Conservation (phyloP, 2,329 filamentous ascomycete species). For the Exophiala phaeomuriformis region DNA sequence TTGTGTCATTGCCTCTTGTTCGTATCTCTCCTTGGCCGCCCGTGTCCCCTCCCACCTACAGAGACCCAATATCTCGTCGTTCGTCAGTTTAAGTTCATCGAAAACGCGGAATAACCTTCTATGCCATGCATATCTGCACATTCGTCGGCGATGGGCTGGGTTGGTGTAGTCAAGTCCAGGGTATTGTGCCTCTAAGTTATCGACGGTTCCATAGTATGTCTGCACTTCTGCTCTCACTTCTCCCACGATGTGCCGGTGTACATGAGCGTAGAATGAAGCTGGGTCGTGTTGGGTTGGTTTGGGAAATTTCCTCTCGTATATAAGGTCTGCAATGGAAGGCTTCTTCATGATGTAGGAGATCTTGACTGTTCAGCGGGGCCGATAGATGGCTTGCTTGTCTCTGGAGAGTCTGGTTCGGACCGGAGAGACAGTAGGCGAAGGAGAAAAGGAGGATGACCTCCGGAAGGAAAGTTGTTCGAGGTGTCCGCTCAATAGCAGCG, state of each 20-base stretch:
- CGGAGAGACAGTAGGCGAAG: background rate
- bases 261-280: conserved; percentile 51
- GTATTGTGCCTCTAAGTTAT: conserved; percentile 59
- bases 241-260: conserved; percentile 55
- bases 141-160: conserved; percentile 54
- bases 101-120: conserved; percentile 54
- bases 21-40: conserved; percentile 41
- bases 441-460: too few relatives aligned
- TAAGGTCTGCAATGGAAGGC: conserved; percentile 51
- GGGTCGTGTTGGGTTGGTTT: conserved; percentile 51
- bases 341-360: conserved; percentile 48
- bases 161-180: conserved; percentile 59
- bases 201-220: conserved; percentile 57
- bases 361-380: background rate
- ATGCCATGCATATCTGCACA: conserved; percentile 56
- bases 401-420: background rate
- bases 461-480: too few relatives aligned
- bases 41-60: conserved; percentile 53
- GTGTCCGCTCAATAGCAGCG: too few relatives aligned
- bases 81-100: conserved; percentile 52
- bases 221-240: conserved; percentile 59
- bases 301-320: conserved; percentile 54
- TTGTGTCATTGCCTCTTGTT: conserved; percentile 50
- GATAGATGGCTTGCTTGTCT: background rate
- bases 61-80: conserved; percentile 53